These are phyloP conservation scores for Camellia japonica DNA, from an alignment of 148 eudicot genomes.

Conservation along the genomic window DNA sequence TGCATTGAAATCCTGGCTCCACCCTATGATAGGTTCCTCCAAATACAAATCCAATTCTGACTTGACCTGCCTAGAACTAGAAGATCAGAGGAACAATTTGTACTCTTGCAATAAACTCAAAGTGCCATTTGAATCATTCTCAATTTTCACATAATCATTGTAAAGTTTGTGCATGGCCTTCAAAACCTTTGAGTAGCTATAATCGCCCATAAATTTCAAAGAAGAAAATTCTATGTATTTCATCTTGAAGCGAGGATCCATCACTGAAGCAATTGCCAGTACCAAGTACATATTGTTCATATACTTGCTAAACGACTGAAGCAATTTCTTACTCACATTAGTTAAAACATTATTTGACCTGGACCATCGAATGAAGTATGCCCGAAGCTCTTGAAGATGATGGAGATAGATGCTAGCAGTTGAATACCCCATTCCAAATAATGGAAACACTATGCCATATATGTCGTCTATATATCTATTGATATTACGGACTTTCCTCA, in stretches of 20 bases:
- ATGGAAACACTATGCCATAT: slow-evolving; percentile 1
- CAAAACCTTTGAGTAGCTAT: not conserved
- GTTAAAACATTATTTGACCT: not conserved
- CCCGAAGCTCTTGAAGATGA: slow-evolving; percentile 30
- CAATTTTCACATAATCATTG: not conserved
- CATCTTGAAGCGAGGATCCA: slow-evolving; percentile 29
- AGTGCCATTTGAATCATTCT: not conserved
- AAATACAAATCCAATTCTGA: slow-evolving; percentile 5
- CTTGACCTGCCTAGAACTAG: not conserved
- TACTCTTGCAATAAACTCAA: not conserved
- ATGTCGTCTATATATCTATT: not conserved
- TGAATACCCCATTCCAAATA: not conserved
- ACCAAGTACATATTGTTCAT: not conserved
- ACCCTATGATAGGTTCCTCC: slow-evolving; percentile 3
- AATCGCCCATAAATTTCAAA: not conserved
- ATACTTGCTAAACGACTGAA: not conserved
- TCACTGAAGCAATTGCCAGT: slow-evolving; percentile 7
- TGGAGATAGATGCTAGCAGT: slow-evolving; percentile 6
- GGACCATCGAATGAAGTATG: slow-evolving; percentile 3
- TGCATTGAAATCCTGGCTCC: slow-evolving; percentile 10
- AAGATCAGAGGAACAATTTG: not conserved
- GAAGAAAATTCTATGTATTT: slow-evolving; percentile 23
- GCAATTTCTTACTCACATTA: not conserved
- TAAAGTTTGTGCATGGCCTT: not conserved
- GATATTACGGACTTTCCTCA: not conserved